phyloP scores from a whole-genome alignment of 2,329 filamentous ascomycete species.

The Botrytis galanthina region DNA sequence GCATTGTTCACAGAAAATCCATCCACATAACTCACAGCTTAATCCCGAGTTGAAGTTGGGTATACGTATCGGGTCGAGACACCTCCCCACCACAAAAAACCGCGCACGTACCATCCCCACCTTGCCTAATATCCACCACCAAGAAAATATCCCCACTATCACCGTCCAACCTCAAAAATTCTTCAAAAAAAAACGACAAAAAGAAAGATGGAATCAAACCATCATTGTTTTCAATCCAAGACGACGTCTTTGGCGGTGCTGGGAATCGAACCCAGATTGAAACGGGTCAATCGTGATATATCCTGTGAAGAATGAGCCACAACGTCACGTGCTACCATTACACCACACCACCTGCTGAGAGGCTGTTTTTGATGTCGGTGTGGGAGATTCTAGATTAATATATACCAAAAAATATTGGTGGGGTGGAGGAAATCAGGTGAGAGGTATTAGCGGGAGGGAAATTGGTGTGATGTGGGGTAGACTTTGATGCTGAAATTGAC shows the following conservation, averaged over 20 bases:
- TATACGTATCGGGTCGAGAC: no score
- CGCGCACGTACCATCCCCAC: neutral
- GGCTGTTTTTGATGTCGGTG: neutral
- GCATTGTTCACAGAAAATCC: no score
- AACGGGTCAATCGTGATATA: slow-evolving; percentile 33
- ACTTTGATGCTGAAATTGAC: neutral
- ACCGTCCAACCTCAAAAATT: neutral
- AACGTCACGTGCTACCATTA: slow-evolving; percentile 40
- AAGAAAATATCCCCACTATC: neutral
- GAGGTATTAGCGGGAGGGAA: neutral
- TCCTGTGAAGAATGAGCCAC: slow-evolving; percentile 30
- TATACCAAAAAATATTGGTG: rapidly evolving
- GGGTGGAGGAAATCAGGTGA: neutral
- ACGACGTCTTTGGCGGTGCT: slow-evolving; percentile 34
- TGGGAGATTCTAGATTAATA: rapidly evolving
- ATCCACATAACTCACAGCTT: no score
- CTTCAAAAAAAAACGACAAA: neutral
- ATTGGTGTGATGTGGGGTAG: neutral
- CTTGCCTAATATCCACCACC: neutral
- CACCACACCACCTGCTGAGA: slow-evolving; percentile 25
- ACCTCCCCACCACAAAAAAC: neutral
- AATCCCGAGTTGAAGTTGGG: no score
- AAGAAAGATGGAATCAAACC: slow-evolving; percentile 23
- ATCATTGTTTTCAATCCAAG: slow-evolving; percentile 32
- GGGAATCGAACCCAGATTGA: slow-evolving; percentile 41